Conservation (phyloP, 2,329 filamentous ascomycete genomes). For the Trichoderma koningii region DNA sequence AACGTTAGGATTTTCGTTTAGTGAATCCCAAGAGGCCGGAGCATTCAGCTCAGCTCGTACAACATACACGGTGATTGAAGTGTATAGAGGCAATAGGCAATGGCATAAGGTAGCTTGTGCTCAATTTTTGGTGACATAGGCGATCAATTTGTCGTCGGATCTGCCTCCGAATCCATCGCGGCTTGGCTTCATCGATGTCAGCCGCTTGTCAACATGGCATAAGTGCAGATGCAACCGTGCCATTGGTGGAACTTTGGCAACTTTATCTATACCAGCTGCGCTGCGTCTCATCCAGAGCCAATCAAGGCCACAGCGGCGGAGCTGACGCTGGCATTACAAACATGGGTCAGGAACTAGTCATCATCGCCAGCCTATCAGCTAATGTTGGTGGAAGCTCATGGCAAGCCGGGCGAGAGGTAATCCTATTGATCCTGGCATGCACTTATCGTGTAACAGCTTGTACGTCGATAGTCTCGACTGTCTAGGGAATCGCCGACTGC, state of each 20-base stretch:
- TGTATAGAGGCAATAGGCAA: not conserved
- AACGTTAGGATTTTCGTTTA: not conserved
- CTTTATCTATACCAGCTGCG: not conserved
- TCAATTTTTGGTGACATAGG: not conserved
- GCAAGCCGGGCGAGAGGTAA: not conserved
- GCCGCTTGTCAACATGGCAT: conserved; percentile 20
- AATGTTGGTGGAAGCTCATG: not conserved
- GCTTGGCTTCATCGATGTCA: conserved; percentile 14
- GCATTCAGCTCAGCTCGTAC: not conserved
- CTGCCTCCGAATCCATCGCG: not conserved
- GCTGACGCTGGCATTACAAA: conserved; percentile 23
- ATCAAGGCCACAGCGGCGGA: not conserved
- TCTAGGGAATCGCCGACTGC: not conserved
- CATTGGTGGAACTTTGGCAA: conserved; percentile 12
- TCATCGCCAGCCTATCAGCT: conserved; percentile 7
- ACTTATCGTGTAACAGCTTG: not conserved
- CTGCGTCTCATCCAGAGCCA: not conserved
- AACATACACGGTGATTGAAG: not conserved
- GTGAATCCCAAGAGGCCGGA: not conserved
- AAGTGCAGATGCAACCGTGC: not conserved
- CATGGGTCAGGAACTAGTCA: not conserved
- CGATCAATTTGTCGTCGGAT: not conserved
- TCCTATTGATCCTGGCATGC: not conserved
- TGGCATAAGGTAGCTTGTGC: conserved; percentile 8
- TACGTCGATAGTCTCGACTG: not conserved